Base-by-base conservation (phyloP, 1,139 yeast genomes). In the Saccharomyces hybrid region DNA sequence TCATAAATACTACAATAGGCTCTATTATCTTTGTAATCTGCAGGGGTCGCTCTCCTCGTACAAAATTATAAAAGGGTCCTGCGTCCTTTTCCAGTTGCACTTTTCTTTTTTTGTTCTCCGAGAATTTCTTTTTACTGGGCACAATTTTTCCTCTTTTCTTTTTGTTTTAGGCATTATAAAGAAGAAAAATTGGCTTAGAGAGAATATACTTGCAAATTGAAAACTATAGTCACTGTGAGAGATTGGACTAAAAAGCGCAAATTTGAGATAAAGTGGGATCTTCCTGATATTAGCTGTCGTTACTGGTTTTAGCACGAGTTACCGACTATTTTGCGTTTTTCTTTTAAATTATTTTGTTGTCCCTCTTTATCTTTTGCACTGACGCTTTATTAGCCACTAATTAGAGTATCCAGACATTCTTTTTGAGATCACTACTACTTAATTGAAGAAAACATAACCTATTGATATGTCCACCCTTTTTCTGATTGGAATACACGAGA, bases 391-490 rank as follows among this genome's bases (percentile, higher is more conserved):
- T 38, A 38, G 44, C 25, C 44, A 38, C 16, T 38, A 16, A 31
- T 31, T 13, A 31, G 38, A 13, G 38, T 16, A 31, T 14, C n/a
- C 8, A 31, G 7, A 31, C 13, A 20, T 6, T 16, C 20, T 16
- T 38, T 16, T 38, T 16, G n/a, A 38, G 8, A 46, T 20, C 13
- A 46, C 13, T 14, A n/a, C 11, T 14, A 34, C 34, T 28, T 20
- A 27, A 32, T 23, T 20, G 16, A 34, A 26, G 13, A 32, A 8
- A 9, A 48, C 11, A 34, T 16, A 26, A 23, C 14, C 13, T 25
- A 26, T 16, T 13, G 27, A 11, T 11, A 59, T 59, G 62, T 54
- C 62, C 7, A 56, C 57, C 29, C 42, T 59, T 26, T 58, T 58
- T 27, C 42, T 57, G 20, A 49, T 59, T 11, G 55, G 58, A 34